Evolutionary conservation across 805 yeast genomes (phyloP).

Genomic region (Cyberlindnera lachancei): DNA sequence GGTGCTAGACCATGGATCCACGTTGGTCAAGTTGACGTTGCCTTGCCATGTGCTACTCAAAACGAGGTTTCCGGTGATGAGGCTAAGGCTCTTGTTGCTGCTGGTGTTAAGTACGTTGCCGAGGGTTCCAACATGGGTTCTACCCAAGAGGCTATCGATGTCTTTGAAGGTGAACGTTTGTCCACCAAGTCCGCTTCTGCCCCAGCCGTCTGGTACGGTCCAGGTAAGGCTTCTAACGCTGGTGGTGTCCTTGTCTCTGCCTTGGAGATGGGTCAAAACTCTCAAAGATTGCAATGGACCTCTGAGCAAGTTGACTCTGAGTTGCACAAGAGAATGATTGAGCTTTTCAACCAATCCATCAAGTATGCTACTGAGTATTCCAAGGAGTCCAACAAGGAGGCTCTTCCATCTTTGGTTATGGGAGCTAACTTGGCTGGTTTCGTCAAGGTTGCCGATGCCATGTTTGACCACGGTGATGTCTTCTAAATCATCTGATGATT

Average conservation of each 20-base stretch:
- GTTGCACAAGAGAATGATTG: conserved; percentile 87
- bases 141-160: conserved; percentile 92
- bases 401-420: conserved; percentile 90
- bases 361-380: conserved; percentile 77
- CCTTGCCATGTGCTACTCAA: conserved; percentile 97
- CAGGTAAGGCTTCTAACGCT: conserved; percentile 98
- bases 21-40: conserved; percentile 89
- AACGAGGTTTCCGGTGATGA: conserved; percentile 96
- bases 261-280: conserved; percentile 99
- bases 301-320: conserved; percentile 86
- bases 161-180: conserved; percentile 77
- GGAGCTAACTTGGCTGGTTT: conserved; percentile 99
- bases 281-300: conserved; percentile 88
- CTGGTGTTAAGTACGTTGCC: conserved; percentile 89
- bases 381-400: conserved; percentile 53
- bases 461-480: conserved; percentile 93
- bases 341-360: conserved; percentile 89
- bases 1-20: conserved; percentile 97
- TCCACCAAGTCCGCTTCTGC: conserved; percentile 32
- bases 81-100: conserved; percentile 88
- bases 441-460: conserved; percentile 96
- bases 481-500: conserved; percentile 17
- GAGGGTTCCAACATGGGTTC: conserved; percentile 99
- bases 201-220: conserved; percentile 90
- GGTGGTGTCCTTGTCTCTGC: conserved; percentile 99